phyloP scores from a whole-genome alignment of 1,284 basidiomycete genomes.

The Puccinia coronata region DNA sequence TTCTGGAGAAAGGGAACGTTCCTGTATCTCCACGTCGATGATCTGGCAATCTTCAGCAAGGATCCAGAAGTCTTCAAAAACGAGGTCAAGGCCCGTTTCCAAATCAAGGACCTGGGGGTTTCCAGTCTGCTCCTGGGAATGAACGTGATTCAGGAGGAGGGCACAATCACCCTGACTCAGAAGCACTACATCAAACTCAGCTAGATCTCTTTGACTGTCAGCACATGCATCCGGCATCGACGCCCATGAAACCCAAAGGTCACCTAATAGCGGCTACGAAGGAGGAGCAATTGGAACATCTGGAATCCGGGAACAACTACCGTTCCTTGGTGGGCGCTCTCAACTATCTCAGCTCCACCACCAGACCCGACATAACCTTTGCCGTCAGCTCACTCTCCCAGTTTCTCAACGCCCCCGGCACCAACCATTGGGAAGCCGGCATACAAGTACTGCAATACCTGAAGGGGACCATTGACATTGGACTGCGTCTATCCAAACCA shows the following conservation, averaged over 20 bases:
- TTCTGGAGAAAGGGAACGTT: no score
- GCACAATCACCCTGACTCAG: not conserved
- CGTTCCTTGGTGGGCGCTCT: not conserved
- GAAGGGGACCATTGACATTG: conserved; percentile 54
- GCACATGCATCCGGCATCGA: not conserved
- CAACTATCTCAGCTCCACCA: not conserved
- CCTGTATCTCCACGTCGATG: no score
- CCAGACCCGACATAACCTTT: not conserved
- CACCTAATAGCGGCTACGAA: no score
- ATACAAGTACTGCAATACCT: not conserved
- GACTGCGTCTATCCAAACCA: conserved; percentile 56
- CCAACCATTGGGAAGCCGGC: not conserved
- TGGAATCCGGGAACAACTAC: not conserved
- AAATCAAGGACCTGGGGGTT: not conserved
- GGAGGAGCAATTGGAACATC: no score
- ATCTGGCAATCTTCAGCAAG: no score
- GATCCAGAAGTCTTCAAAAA: no score
- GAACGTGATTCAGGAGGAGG: not conserved
- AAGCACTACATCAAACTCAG: not conserved
- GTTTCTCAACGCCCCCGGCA: not conserved
- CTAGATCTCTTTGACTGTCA: not conserved
- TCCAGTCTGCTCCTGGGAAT: not conserved
- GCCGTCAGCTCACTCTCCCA: not conserved
- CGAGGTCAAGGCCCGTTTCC: no score
- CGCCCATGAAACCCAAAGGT: not conserved